A percentile compares a stretch with the other conserved stretches of the same genome.
These are phyloP conservation scores for Volvox reticuliferus DNA, from an alignment of 139 green algal species.

Conservation along the genomic window DNA sequence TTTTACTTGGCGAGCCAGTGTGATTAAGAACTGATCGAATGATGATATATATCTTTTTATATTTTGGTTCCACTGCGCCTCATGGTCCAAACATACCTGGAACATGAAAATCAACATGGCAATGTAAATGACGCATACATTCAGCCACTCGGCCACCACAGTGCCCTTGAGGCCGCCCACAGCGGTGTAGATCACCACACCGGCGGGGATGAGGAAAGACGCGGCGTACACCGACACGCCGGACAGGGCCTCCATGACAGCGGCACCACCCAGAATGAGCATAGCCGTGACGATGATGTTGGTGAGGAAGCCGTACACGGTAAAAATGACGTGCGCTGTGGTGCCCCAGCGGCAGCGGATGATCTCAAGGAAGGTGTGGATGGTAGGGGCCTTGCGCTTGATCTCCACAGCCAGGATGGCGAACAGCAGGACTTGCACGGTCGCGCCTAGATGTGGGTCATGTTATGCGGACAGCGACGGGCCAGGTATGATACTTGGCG, in stretches of 20 bases:
- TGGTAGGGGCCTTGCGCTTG: conserved; percentile 93
- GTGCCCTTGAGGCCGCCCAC: conserved; percentile 94
- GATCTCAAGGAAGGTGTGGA: conserved; percentile 95
- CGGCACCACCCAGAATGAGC: conserved; percentile 91
- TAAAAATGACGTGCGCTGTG: conserved; percentile 86
- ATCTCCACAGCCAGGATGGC: conserved; percentile 95
- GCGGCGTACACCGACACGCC: conserved; percentile 68
- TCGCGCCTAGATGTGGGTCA: conserved; percentile 75
- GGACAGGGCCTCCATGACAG: conserved; percentile 87
- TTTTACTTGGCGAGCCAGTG: no score
- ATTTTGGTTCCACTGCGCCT: neutral
- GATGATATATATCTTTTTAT: no score
- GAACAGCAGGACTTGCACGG: conserved; percentile 95
- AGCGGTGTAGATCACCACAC: conserved; percentile 93
- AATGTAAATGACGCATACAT: conserved; percentile 91
- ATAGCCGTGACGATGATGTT: conserved; percentile 94
- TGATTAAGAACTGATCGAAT: no score
- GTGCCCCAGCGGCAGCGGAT: conserved; percentile 81
- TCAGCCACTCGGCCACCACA: conserved; percentile 84
- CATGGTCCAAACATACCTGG: neutral
- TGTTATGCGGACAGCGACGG: no score
- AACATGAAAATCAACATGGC: conserved; percentile 90
- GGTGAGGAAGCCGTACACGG: conserved; percentile 88
- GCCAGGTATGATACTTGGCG: no score
- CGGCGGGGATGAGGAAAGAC: conserved; percentile 79